These are phyloP conservation scores for Lophiostoma macrostomum DNA, from an alignment of 495 filamentous ascomycete genomes.

Conservation along the genomic window DNA sequence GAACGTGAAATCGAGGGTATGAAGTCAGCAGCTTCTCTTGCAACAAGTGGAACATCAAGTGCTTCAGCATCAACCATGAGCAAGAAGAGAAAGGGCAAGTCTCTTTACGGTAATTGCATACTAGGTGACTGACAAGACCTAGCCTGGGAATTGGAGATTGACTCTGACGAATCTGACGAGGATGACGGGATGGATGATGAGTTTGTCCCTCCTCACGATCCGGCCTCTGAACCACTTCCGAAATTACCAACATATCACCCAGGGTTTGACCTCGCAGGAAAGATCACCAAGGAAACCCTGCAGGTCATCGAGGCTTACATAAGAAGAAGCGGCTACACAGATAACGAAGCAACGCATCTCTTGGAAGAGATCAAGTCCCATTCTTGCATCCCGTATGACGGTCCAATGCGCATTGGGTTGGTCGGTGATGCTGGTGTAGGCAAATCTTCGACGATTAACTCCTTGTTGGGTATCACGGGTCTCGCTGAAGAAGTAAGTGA, in stretches of 20 bases:
- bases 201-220: neutral
- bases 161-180: conserved; percentile 3
- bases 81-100: no score
- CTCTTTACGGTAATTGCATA: no score
- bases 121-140: no score
- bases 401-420: neutral
- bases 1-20: no score
- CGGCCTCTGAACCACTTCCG: neutral
- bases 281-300: neutral
- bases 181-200: neutral
- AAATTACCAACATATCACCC: conserved; percentile 4
- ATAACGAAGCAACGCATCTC: neutral
- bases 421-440: conserved; percentile 9
- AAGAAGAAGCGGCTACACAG: neutral
- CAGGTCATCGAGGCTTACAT: neutral
- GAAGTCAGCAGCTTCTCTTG: no score
- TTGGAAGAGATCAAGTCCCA: neutral
- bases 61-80: no score
- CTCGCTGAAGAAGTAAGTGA: neutral
- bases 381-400: neutral
- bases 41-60: no score
- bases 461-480: conserved; percentile 1
- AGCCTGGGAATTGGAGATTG: no score
- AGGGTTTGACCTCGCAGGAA: neutral
- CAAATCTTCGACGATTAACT: conserved; percentile 12